Percentiles rank a stretch among this genome's conserved stretches.
Conservation (phyloP, 2,329 filamentous ascomycete genomes). For the Macrophomina tecta region DNA sequence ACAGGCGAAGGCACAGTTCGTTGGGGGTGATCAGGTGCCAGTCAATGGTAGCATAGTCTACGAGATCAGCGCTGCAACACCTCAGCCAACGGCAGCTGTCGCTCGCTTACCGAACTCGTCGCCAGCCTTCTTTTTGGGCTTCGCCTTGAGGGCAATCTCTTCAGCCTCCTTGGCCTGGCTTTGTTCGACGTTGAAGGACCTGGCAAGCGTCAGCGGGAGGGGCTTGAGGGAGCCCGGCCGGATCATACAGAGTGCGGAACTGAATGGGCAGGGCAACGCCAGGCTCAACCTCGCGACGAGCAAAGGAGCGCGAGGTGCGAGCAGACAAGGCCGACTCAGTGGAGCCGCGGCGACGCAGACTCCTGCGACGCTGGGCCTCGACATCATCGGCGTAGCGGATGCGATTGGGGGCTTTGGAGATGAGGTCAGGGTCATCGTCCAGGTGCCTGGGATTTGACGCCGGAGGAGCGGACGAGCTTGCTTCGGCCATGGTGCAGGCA, state of each 20-base stretch:
- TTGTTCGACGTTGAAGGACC: constrained; percentile 51
- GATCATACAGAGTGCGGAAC: constrained; percentile 47
- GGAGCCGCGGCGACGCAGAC: constrained; percentile 29
- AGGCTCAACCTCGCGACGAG: constrained; percentile 49
- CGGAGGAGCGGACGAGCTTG: background rate
- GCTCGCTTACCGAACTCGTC: constrained; percentile 39
- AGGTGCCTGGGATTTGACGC: background rate
- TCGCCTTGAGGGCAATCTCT: constrained; percentile 31
- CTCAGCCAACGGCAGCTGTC: constrained; percentile 7
- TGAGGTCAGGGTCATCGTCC: constrained; percentile 7
- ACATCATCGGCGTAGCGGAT: constrained; percentile 44
- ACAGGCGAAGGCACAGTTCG: constrained; percentile 66
- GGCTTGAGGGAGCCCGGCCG: background rate
- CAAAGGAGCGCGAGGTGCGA: constrained; percentile 44
- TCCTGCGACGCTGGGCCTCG: constrained; percentile 37
- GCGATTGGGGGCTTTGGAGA: constrained; percentile 28
- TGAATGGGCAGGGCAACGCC: constrained; percentile 51
- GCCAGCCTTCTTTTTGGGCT: constrained; percentile 42
- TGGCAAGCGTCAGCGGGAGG: constrained; percentile 27
- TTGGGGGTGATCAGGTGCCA: constrained; percentile 68
- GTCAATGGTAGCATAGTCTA: constrained; percentile 61
- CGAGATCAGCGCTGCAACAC: constrained; percentile 17
- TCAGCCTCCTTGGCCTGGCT: constrained; percentile 35
- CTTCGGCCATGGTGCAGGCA: background rate
- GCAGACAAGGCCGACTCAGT: constrained; percentile 38